Percentiles rank a stretch among this genome's conserved stretches.
phyloP scores from a whole-genome alignment of 257 asterid genomes.

The Nicotiana paniculata region DNA sequence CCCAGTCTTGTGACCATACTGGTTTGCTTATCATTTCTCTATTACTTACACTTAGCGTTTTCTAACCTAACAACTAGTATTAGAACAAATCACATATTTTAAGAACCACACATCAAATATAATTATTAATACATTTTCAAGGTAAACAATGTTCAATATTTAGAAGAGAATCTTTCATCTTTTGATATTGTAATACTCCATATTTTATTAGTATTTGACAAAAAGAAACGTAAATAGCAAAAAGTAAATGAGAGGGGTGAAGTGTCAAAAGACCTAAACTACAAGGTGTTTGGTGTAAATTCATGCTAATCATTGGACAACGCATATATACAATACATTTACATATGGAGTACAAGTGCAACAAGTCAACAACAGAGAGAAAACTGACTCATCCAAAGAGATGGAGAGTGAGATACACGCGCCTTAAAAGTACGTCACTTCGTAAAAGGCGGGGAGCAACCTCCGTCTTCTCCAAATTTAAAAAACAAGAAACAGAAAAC shows the following conservation, averaged over 20 bases:
- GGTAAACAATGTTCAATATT: no score
- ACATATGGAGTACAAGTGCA: not conserved
- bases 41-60: no score
- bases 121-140: no score
- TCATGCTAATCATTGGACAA: not conserved
- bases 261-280: not conserved
- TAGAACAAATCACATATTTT: no score
- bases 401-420: not conserved
- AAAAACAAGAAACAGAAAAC: not conserved
- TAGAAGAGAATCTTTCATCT: no score
- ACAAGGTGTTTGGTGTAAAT: not conserved
- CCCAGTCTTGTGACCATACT: no score
- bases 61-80: no score
- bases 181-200: no score
- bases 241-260: not conserved
- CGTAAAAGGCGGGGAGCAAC: slow-evolving; percentile 41
- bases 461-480: slow-evolving; percentile 19
- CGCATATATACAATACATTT: not conserved
- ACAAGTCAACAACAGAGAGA: not conserved
- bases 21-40: no score
- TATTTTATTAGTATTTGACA: no score
- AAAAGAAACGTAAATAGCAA: no score
- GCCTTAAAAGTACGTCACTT: slow-evolving; percentile 15
- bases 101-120: no score
- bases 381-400: not conserved